A percentile compares a stretch with the other conserved stretches of the same genome.
Conservation (phyloP, 164 flowering plant genomes). For the Berberis thunbergii region DNA sequence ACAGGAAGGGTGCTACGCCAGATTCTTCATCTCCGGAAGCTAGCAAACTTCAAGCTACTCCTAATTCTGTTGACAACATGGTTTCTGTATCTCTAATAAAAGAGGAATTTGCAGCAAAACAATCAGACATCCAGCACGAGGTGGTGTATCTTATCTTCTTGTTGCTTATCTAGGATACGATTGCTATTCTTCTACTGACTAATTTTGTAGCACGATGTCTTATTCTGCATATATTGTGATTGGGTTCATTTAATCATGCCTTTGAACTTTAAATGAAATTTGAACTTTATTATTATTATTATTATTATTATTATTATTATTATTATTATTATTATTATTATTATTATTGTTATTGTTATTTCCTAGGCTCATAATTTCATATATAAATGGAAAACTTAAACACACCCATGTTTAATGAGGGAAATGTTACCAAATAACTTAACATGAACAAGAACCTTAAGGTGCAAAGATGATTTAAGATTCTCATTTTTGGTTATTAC, state of each 20-base stretch:
- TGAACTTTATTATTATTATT: too few relatives aligned
- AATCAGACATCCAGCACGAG: constrained; percentile 21
- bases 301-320: too few relatives aligned
- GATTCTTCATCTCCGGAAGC: constrained; percentile 19
- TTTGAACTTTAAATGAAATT: too few relatives aligned
- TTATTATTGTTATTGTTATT: too few relatives aligned
- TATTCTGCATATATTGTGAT: neutral
- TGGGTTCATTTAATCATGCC: neutral
- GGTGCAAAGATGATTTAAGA: too few relatives aligned
- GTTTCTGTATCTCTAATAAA: constrained; percentile 22
- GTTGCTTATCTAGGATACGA: neutral
- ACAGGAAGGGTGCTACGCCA: constrained; percentile 23
- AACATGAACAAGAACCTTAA: too few relatives aligned
- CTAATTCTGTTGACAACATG: constrained; percentile 14
- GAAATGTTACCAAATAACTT: too few relatives aligned
- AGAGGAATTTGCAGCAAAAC: constrained; percentile 24
- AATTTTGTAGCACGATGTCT: neutral
- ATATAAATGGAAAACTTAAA: too few relatives aligned
- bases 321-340: too few relatives aligned
- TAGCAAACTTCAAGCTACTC: constrained; percentile 28
- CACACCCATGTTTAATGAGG: too few relatives aligned
- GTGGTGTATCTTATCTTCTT: constrained; percentile 33
- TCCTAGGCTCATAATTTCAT: too few relatives aligned
- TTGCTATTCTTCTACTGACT: neutral
- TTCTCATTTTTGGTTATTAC: too few relatives aligned